phyloP scores from a whole-genome alignment of 768 basidiomycete species.

The Rhizopogon rudus region DNA sequence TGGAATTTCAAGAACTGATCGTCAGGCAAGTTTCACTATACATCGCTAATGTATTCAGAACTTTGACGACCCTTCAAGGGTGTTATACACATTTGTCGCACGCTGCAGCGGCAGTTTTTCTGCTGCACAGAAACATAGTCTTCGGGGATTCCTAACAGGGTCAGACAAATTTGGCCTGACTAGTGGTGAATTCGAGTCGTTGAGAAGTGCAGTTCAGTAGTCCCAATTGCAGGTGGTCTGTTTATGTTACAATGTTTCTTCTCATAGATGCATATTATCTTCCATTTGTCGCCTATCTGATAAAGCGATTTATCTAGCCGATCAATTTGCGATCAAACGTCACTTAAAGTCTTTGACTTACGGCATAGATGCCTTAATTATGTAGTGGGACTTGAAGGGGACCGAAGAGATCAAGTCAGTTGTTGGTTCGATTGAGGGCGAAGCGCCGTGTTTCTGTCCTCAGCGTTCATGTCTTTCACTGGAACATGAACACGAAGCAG shows the following conservation, averaged over 20 bases:
- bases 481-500: neutral
- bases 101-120: conserved; percentile 32
- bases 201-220: conserved; percentile 13
- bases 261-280: too few species aligned
- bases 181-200: conserved; percentile 17
- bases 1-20: conserved; percentile 62
- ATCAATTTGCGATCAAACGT: conserved; percentile 1
- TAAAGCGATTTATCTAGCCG: conserved; percentile 20
- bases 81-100: conserved; percentile 49
- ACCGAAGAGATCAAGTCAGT: neutral
- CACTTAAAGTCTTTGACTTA: conserved; percentile 6
- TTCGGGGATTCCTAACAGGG: conserved; percentile 23
- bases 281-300: conserved; percentile 6
- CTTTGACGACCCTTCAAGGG: conserved; percentile 23
- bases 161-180: conserved; percentile 24
- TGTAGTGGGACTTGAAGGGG: conserved; percentile 12
- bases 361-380: conserved; percentile 16
- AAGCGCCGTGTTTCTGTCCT: neutral
- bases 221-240: too few species aligned
- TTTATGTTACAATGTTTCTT: too few species aligned
- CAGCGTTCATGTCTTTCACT: neutral
- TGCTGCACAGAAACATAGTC: conserved; percentile 22
- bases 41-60: neutral
- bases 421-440: neutral
- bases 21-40: conserved; percentile 35